Conservation (phyloP, 2,329 filamentous ascomycete genomes). For the Alternaria ventricosa region DNA sequence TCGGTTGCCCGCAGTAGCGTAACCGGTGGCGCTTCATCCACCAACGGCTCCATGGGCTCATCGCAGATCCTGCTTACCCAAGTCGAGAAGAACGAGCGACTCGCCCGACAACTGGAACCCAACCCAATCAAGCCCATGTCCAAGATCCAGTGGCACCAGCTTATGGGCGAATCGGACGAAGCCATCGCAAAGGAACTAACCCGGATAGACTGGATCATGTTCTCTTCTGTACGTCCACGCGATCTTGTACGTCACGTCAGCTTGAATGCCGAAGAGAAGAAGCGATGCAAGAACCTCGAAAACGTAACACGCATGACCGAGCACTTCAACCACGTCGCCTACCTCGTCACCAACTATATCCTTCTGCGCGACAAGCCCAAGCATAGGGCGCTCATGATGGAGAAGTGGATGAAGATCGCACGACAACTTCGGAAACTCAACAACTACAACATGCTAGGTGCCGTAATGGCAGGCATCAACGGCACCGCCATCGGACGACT, state of each 20-base stretch:
- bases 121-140: conserved; percentile 72
- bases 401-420: conserved; percentile 95
- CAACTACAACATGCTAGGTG: conserved; percentile 97
- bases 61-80: conserved; percentile 64
- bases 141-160: conserved; percentile 86
- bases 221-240: conserved; percentile 89
- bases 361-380: conserved; percentile 94
- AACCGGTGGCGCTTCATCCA: conserved; percentile 34
- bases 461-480: conserved; percentile 90
- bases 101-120: conserved; percentile 75
- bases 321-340: conserved; percentile 71
- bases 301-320: conserved; percentile 95
- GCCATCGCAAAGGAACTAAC: conserved; percentile 91
- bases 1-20: conserved; percentile 41
- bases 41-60: conserved; percentile 37
- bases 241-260: conserved; percentile 93
- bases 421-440: conserved; percentile 84
- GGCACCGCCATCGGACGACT: conserved; percentile 86
- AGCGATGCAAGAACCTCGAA: conserved; percentile 76
- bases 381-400: conserved; percentile 86
- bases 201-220: conserved; percentile 97
- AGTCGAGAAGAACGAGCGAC: conserved; percentile 80
- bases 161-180: conserved; percentile 86
- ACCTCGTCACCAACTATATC: conserved; percentile 61
- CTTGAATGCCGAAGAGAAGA: conserved; percentile 72